A percentile compares a stretch with the other conserved stretches of the same genome.
phyloP scores from a whole-genome alignment of 1,284 basidiomycete species.

The Anthracocystis walkeri region DNA sequence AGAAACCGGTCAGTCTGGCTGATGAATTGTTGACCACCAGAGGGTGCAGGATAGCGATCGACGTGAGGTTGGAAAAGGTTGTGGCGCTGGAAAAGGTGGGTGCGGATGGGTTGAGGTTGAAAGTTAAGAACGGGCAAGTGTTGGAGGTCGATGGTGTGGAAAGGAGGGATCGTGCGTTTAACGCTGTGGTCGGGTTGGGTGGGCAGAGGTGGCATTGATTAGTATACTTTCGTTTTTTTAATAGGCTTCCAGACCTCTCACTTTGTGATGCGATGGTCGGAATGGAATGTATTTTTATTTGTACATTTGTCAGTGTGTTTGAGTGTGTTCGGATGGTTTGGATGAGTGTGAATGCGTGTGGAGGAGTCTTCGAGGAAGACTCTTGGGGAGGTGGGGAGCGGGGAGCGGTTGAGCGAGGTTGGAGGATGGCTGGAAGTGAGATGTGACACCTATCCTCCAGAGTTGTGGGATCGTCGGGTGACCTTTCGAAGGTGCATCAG shows the following conservation, averaged over 20 bases:
- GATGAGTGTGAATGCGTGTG: too few species aligned
- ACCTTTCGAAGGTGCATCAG: too few species aligned
- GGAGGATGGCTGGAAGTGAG: too few species aligned
- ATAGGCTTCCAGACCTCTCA: slow-evolving; percentile 7
- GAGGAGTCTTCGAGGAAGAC: too few species aligned
- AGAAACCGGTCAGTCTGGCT: slow-evolving; percentile 4
- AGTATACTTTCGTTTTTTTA: background rate
- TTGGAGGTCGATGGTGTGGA: slow-evolving; percentile 17
- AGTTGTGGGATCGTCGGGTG: too few species aligned
- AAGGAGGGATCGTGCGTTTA: slow-evolving; percentile 37
- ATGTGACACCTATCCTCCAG: too few species aligned
- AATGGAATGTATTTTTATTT: background rate
- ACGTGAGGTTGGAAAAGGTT: slow-evolving; percentile 35
- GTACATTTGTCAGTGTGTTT: background rate
- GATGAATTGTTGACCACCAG: slow-evolving; percentile 12
- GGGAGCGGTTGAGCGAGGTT: too few species aligned
- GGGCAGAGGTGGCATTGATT: slow-evolving; percentile 39
- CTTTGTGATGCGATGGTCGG: slow-evolving; percentile 1
- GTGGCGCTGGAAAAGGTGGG: slow-evolving; percentile 15
- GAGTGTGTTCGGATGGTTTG: background rate
- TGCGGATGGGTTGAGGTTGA: slow-evolving; percentile 12
- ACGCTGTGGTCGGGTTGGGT: slow-evolving; percentile 29
- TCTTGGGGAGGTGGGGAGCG: too few species aligned
- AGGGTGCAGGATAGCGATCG: slow-evolving; percentile 30
- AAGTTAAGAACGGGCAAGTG: slow-evolving; percentile 28